phyloP scores from a whole-genome alignment of 2,329 filamentous ascomycete genomes.

The Fusarium setosum region DNA sequence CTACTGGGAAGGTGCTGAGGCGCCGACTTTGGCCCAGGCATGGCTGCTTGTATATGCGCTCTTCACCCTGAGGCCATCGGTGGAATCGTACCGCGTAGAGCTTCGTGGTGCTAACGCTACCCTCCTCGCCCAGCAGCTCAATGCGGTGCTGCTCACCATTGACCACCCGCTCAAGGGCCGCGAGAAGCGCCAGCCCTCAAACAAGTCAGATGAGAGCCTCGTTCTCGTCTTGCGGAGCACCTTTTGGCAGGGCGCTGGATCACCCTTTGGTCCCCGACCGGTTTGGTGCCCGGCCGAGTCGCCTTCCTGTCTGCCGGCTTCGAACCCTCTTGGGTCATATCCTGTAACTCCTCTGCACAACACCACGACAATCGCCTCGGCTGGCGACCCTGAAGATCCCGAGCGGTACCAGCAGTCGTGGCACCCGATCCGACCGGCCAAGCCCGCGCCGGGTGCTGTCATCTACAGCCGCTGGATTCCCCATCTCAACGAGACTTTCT shows the following conservation, averaged over 20 bases:
- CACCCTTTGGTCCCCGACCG: constrained; percentile 72
- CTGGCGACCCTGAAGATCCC: constrained; percentile 55
- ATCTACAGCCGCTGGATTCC: constrained; percentile 85
- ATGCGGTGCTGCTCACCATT: constrained; percentile 60
- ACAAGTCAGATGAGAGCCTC: constrained; percentile 46
- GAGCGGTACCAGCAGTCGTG: constrained; percentile 63
- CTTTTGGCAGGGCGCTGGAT: constrained; percentile 79
- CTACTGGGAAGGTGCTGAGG: constrained; percentile 54
- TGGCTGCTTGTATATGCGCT: constrained; percentile 66
- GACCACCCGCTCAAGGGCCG: constrained; percentile 56
- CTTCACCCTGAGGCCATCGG: constrained; percentile 60
- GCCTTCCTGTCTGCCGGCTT: constrained; percentile 48
- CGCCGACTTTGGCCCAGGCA: constrained; percentile 60
- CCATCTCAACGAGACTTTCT: constrained; percentile 80
- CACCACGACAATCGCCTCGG: constrained; percentile 52
- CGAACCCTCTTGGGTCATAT: constrained; percentile 55
- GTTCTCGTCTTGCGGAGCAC: constrained; percentile 62
- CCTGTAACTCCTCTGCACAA: constrained; percentile 62
- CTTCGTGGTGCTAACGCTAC: constrained; percentile 53
- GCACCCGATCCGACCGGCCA: constrained; percentile 78
- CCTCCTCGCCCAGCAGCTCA: constrained; percentile 53
- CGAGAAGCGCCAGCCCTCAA: constrained; percentile 40
- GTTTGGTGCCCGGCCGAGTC: constrained; percentile 67
- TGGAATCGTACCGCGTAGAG: constrained; percentile 61
- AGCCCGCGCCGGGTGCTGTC: constrained; percentile 76